These are phyloP conservation scores for Misopates orontium DNA, from an alignment of 257 asterid genomes.

Conservation along the genomic window DNA sequence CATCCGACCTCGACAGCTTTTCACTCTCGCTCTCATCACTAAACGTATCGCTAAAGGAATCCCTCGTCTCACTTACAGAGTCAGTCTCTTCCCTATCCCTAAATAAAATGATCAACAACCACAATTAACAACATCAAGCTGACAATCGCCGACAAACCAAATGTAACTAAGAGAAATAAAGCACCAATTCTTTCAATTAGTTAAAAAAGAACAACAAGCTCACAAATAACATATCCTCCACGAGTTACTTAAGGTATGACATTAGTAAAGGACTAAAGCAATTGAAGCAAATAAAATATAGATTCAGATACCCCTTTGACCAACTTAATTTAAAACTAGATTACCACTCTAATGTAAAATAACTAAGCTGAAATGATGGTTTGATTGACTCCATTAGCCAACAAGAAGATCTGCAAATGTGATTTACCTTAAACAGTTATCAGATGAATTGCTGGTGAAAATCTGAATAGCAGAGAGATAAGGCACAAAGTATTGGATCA, in stretches of 20 bases:
- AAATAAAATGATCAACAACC: background rate
- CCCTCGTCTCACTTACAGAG: constrained; percentile 59
- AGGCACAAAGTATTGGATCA: constrained; percentile 85
- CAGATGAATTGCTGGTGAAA: constrained; percentile 76
- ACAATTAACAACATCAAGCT: background rate
- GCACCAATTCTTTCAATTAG: background rate
- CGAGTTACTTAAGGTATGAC: background rate
- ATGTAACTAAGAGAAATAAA: constrained; percentile 6
- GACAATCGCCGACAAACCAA: background rate
- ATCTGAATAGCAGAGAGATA: constrained; percentile 96
- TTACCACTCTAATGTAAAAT: background rate
- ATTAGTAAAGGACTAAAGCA: background rate
- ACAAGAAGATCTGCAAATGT: background rate
- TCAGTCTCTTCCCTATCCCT: constrained; percentile 55
- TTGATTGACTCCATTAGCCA: too few species aligned
- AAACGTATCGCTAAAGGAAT: constrained; percentile 65
- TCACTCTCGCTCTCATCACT: constrained; percentile 78
- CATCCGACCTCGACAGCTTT: constrained; percentile 65
- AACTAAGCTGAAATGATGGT: too few species aligned
- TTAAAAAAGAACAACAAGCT: background rate
- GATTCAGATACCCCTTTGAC: background rate
- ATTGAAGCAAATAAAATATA: background rate
- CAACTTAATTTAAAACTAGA: constrained; percentile 16
- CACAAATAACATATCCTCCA: background rate
- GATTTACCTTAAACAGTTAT: constrained; percentile 64